phyloP scores from a whole-genome alignment of 805 yeast genomes.

The Metschnikowia lochheadii region DNA sequence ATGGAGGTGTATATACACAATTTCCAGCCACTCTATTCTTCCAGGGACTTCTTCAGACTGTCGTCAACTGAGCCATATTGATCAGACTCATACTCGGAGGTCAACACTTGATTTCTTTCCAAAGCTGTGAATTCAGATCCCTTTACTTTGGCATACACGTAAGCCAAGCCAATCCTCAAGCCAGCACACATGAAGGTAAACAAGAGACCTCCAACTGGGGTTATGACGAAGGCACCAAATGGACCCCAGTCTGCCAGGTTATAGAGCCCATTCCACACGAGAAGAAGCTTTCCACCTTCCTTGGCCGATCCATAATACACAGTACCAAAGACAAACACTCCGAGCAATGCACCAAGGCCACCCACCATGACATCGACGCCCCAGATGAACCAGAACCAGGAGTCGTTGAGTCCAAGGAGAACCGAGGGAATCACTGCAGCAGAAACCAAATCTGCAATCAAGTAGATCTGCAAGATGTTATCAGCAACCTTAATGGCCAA shows the following conservation, averaged over 20 bases:
- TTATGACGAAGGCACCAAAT: conserved; percentile 89
- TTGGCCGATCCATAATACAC: conserved; percentile 68
- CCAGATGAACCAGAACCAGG: conserved; percentile 58
- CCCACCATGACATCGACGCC: conserved; percentile 82
- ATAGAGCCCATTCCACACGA: conserved; percentile 79
- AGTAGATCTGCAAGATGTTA: conserved; percentile 77
- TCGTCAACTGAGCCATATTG: conserved; percentile 20
- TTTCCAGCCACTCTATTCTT: neutral
- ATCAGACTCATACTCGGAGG: conserved; percentile 9
- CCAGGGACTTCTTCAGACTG: conserved; percentile 6
- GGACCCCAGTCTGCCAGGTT: conserved; percentile 82
- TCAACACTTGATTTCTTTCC: conserved; percentile 30
- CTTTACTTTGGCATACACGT: conserved; percentile 28
- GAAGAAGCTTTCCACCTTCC: conserved; percentile 72
- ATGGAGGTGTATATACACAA: too few species aligned
- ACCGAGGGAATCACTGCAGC: conserved; percentile 82
- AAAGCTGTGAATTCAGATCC: conserved; percentile 44
- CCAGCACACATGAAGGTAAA: conserved; percentile 52
- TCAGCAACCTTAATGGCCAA: conserved; percentile 80
- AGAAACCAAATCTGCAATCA: conserved; percentile 87
- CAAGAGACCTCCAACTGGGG: conserved; percentile 76
- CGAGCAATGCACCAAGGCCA: conserved; percentile 76
- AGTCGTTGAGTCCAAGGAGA: conserved; percentile 69
- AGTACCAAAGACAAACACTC: conserved; percentile 79
- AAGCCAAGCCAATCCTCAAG: conserved; percentile 38